phyloP scores from a whole-genome alignment of 129 eudicot species.

The Chrysanthemum seticuspe region DNA sequence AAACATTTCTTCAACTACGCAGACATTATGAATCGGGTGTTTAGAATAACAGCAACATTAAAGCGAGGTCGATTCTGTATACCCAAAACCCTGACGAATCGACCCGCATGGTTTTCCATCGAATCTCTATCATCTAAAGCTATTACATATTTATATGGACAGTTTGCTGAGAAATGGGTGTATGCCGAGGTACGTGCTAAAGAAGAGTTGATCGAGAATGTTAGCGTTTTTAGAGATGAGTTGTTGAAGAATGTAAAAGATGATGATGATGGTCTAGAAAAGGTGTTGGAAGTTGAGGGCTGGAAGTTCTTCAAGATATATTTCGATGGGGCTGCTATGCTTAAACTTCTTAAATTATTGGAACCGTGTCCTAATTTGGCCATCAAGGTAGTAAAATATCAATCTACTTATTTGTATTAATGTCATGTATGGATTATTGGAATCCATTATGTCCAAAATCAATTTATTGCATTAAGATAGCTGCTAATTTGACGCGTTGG shows the following conservation, averaged over 20 bases:
- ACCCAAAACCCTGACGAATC: too few relatives aligned
- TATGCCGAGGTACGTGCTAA: constrained; percentile 26
- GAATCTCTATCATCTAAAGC: too few relatives aligned
- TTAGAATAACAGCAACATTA: too few relatives aligned
- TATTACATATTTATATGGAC: constrained; percentile 16
- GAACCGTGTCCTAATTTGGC: constrained; percentile 40
- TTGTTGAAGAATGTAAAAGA: constrained; percentile 29
- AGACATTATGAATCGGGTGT: too few relatives aligned
- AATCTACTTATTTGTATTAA: too few relatives aligned
- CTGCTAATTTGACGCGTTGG: constrained; percentile 10
- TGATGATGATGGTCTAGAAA: constrained; percentile 28
- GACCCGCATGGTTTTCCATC: too few relatives aligned
- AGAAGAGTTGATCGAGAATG: constrained; percentile 38
- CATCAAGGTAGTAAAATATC: constrained; percentile 42
- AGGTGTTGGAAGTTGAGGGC: constrained; percentile 63
- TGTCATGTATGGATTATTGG: too few relatives aligned
- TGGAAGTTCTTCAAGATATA: constrained; percentile 45
- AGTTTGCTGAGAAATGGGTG: constrained; percentile 41
- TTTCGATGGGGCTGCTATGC: constrained; percentile 57
- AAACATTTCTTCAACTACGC: too few relatives aligned
- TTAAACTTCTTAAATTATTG: constrained; percentile 61
- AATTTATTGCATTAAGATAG: neutral
- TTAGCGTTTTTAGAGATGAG: constrained; percentile 48
- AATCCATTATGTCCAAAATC: neutral
- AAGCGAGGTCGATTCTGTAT: too few relatives aligned